Percentiles rank a stretch among this genome's conserved stretches.
These are phyloP conservation scores for Mentha longifolia DNA, from an alignment of 257 asterid genomes.

Conservation along the genomic window DNA sequence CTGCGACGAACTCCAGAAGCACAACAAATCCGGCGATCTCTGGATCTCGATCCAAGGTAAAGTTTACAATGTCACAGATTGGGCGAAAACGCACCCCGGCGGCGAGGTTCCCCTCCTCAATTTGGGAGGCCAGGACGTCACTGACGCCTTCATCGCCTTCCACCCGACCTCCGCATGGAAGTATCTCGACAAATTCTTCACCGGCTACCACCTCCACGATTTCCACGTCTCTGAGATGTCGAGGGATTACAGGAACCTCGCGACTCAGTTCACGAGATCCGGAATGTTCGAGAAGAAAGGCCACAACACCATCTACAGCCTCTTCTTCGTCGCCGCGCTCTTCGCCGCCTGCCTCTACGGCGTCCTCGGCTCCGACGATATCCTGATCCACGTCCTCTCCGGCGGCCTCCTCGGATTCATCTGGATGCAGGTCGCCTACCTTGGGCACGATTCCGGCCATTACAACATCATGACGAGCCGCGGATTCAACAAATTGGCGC, in stretches of 20 bases:
- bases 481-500: constrained; percentile 40
- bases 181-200: constrained; percentile 40
- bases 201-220: constrained; percentile 45
- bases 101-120: constrained; percentile 46
- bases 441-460: constrained; percentile 56
- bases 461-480: constrained; percentile 42
- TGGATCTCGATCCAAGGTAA: constrained; percentile 64
- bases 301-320: constrained; percentile 39
- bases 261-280: constrained; percentile 27
- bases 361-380: constrained; percentile 31
- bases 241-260: constrained; percentile 43
- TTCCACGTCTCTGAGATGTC: constrained; percentile 47
- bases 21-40: constrained; percentile 48
- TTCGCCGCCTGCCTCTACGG: constrained; percentile 38
- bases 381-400: constrained; percentile 37
- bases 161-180: constrained; percentile 53
- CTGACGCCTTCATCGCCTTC: constrained; percentile 60
- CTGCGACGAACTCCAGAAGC: constrained; percentile 44
- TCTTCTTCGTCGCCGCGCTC: constrained; percentile 35
- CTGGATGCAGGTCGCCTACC: constrained; percentile 57
- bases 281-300: constrained; percentile 53
- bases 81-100: constrained; percentile 56
- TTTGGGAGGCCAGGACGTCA: constrained; percentile 53
- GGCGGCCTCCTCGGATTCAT: constrained; percentile 44
- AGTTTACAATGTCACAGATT: constrained; percentile 51